phyloP scores from a whole-genome alignment of 2,329 filamentous ascomycete species.

The Trichophyton schoenleinii region DNA sequence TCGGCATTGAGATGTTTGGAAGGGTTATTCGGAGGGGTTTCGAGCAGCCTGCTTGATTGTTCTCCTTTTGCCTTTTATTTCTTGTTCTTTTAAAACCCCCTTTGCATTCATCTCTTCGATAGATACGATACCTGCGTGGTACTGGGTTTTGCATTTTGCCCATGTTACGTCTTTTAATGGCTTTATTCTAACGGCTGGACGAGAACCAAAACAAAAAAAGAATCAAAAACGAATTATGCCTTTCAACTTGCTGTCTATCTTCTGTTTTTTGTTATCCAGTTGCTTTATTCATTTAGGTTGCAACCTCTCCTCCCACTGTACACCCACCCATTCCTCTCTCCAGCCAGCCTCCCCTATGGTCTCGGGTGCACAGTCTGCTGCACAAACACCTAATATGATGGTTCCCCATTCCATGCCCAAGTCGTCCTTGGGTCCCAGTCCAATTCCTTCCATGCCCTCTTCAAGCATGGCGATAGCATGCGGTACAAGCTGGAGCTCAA shows the following conservation, averaged over 20 bases:
- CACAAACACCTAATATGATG: slow-evolving; percentile 74
- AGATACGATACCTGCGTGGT: background rate
- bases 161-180: slow-evolving; percentile 2
- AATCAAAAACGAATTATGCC: background rate
- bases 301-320: slow-evolving; percentile 79
- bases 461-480: slow-evolving; percentile 84
- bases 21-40: slow-evolving; percentile 71
- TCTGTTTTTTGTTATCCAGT: background rate
- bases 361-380: slow-evolving; percentile 59
- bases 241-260: background rate
- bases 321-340: slow-evolving; percentile 90
- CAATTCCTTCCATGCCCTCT: slow-evolving; percentile 49
- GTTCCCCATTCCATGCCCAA: slow-evolving; percentile 96
- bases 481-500: slow-evolving; percentile 86
- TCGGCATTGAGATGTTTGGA: slow-evolving; percentile 43
- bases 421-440: slow-evolving; percentile 49
- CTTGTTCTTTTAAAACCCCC: background rate
- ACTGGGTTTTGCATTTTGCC: background rate
- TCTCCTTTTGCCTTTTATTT: slow-evolving; percentile 9
- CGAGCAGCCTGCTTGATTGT: slow-evolving; percentile 57
- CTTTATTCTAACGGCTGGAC: slow-evolving; percentile 3
- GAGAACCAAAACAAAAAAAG: background rate
- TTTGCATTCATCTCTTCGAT: background rate
- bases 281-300: background rate
- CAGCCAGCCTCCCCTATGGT: slow-evolving; percentile 57